Percentiles rank a stretch among this genome's conserved stretches.
These are phyloP conservation scores for Ascochyta rabiei DNA, from an alignment of 2,329 filamentous ascomycete species.

Conservation along the genomic window DNA sequence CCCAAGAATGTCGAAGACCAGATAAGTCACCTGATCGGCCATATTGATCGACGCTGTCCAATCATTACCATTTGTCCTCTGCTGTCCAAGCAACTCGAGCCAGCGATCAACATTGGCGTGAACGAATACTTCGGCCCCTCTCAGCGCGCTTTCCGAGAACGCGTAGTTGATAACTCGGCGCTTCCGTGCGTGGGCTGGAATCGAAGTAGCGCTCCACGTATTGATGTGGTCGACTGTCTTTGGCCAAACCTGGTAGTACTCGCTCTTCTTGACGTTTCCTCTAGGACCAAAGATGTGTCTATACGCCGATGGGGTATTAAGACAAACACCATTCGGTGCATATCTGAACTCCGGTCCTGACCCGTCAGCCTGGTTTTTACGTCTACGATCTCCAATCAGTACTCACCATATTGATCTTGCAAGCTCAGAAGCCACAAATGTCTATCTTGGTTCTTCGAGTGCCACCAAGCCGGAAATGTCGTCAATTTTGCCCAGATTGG, in stretches of 20 bases:
- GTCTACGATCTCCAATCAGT: no score
- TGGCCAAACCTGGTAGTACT: conserved; percentile 52
- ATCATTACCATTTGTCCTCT: not conserved
- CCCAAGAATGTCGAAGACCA: conserved; percentile 36
- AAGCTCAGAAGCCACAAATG: conserved; percentile 74
- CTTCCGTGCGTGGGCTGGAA: conserved; percentile 43
- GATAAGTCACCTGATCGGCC: conserved; percentile 11
- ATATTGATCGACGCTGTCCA: conserved; percentile 22
- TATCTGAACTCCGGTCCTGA: conserved; percentile 55
- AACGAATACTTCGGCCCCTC: conserved; percentile 49
- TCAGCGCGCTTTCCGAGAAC: conserved; percentile 50
- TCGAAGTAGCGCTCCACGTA: conserved; percentile 38
- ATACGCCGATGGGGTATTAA: conserved; percentile 66
- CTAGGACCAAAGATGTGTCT: conserved; percentile 52
- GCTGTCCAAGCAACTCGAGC: conserved; percentile 5
- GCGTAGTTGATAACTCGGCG: conserved; percentile 50
- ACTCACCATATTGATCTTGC: conserved; percentile 65
- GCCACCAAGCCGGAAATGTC: conserved; percentile 54
- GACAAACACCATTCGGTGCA: conserved; percentile 73
- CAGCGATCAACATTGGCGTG: conserved; percentile 27
- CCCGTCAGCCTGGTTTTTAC: conserved; percentile 24
- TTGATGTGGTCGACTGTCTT: conserved; percentile 41
- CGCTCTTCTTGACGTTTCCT: conserved; percentile 52
- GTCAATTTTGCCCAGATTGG: conserved; percentile 22
- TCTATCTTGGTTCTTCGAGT: conserved; percentile 72